These are phyloP conservation scores for Leccinum barrowsii DNA, from an alignment of 768 basidiomycete species.

Conservation along the genomic window DNA sequence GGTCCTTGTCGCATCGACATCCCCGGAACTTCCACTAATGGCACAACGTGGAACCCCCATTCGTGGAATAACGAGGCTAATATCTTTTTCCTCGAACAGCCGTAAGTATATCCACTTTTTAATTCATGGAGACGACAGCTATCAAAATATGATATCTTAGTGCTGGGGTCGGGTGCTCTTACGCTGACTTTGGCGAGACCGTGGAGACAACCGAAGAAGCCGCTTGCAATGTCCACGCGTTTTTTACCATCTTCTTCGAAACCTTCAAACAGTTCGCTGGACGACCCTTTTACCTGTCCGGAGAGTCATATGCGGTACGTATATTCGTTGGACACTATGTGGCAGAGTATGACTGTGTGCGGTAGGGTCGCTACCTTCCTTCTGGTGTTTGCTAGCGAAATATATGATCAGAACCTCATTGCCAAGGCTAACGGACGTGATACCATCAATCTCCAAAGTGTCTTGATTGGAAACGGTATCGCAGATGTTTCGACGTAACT, in stretches of 20 bases:
- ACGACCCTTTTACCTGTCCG: slow-evolving; percentile 65
- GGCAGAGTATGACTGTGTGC: not conserved
- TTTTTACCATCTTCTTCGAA: slow-evolving; percentile 77
- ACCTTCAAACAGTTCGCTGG: slow-evolving; percentile 71
- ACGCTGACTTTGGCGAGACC: slow-evolving; percentile 64
- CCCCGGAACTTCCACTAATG: slow-evolving; percentile 50
- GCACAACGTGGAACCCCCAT: slow-evolving; percentile 60
- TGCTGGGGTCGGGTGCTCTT: slow-evolving; percentile 70
- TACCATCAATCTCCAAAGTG: slow-evolving; percentile 61
- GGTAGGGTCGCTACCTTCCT: slow-evolving; percentile 65
- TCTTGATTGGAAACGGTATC: slow-evolving; percentile 72
- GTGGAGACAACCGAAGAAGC: slow-evolving; percentile 79
- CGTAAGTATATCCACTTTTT: slow-evolving; percentile 24
- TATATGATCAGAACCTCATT: slow-evolving; percentile 66
- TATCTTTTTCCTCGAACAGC: slow-evolving; percentile 72
- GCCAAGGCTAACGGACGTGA: slow-evolving; percentile 47
- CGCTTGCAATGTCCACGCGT: slow-evolving; percentile 69
- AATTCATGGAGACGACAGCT: not conserved
- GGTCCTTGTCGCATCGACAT: slow-evolving; percentile 63
- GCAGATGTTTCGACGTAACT: slow-evolving; percentile 51
- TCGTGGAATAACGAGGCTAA: slow-evolving; percentile 66
- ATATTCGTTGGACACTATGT: not conserved
- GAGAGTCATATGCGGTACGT: slow-evolving; percentile 70
- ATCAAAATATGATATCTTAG: slow-evolving; percentile 26
- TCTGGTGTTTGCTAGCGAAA: slow-evolving; percentile 64